phyloP scores from a whole-genome alignment of 306 rosid genomes.

The Cucumis melo region DNA sequence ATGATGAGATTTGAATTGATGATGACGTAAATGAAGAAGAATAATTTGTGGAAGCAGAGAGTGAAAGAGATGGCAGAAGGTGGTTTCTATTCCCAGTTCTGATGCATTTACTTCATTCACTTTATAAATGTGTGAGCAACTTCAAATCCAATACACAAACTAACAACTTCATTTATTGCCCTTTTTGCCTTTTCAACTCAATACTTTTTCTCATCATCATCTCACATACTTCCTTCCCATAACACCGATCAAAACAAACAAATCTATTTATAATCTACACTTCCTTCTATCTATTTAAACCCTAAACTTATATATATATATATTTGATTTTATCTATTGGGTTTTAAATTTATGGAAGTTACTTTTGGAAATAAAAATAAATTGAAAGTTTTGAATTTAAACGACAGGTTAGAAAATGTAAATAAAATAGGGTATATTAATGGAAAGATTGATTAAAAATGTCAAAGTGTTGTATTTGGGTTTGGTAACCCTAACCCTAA shows the following conservation, averaged over 20 bases:
- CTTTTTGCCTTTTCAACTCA: background rate
- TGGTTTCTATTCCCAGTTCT: slow-evolving; percentile 7
- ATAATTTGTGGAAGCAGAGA: slow-evolving; percentile 3
- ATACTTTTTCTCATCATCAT: background rate
- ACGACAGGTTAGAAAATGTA: too few species aligned
- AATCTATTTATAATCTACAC: too few species aligned
- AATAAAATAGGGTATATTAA: background rate
- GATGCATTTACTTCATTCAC: slow-evolving; percentile 3
- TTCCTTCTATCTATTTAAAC: too few species aligned
- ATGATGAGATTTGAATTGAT: background rate
- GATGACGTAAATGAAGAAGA: slow-evolving; percentile 4
- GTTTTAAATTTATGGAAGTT: too few species aligned
- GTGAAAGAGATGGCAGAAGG: slow-evolving; percentile 9
- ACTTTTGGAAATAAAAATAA: background rate
- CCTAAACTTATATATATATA: too few species aligned
- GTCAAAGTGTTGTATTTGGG: background rate
- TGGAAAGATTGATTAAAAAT: background rate
- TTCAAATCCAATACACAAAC: background rate
- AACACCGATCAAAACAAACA: too few species aligned
- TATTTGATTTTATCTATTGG: too few species aligned
- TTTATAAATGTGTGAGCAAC: background rate
- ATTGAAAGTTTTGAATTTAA: background rate
- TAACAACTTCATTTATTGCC: slow-evolving; percentile 3
- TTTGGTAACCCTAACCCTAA: background rate
- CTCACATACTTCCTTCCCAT: background rate